phyloP scores from a whole-genome alignment of 768 basidiomycete species.

The Psilocybe azurescens region DNA sequence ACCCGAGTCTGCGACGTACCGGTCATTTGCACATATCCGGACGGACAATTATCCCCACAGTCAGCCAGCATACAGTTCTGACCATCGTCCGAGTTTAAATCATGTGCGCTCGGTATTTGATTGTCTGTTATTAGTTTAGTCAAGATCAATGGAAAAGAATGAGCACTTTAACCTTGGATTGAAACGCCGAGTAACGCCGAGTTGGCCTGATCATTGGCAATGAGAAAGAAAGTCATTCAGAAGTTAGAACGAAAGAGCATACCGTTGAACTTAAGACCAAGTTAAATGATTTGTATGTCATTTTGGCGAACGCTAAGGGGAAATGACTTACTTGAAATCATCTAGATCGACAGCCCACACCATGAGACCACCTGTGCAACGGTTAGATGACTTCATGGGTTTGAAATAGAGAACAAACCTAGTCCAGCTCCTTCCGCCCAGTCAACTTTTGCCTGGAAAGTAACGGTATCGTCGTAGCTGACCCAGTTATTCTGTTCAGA shows the following conservation, averaged over 20 bases:
- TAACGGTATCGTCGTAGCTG: neutral
- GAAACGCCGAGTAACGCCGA: neutral
- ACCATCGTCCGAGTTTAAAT: neutral
- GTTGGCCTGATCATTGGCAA: neutral
- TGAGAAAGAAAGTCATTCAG: neutral
- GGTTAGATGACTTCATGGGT: neutral
- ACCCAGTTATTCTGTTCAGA: neutral
- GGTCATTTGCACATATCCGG: neutral
- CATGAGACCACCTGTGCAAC: neutral
- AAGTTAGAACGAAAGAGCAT: neutral
- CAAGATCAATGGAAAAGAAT: neutral
- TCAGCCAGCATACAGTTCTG: neutral
- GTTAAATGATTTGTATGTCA: neutral
- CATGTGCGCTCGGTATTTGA: neutral
- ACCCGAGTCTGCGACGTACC: neutral
- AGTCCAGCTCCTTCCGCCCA: neutral
- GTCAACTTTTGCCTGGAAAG: neutral
- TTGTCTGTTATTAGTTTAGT: neutral
- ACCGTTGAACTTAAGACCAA: neutral
- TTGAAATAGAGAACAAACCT: neutral
- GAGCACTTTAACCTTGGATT: neutral
- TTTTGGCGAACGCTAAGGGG: neutral
- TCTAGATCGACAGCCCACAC: neutral
- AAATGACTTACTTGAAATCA: neutral
- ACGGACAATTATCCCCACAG: neutral